phyloP scores from a whole-genome alignment of 306 rosid species.

The Senna tora region DNA sequence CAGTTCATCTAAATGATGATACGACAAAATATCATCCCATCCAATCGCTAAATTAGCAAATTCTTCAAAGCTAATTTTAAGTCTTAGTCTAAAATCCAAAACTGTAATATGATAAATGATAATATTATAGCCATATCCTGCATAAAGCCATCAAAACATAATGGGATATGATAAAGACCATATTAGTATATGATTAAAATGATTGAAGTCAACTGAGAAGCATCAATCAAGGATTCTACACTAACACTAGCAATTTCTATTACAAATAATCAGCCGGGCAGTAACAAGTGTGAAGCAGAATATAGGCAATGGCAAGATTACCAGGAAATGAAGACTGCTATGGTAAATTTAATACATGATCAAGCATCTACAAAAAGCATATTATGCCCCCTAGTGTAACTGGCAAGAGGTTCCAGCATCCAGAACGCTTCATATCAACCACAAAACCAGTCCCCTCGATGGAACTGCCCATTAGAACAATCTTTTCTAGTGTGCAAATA shows the following conservation, averaged over 20 bases:
- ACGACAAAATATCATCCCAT: not conserved
- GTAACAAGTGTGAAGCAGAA: constrained; percentile 31
- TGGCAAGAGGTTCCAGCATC: constrained; percentile 27
- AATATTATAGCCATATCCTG: not conserved
- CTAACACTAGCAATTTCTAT: constrained; percentile 31
- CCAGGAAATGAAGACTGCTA: constrained; percentile 15
- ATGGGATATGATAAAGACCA: constrained; percentile 9
- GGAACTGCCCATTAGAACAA: constrained; percentile 20
- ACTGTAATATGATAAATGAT: constrained; percentile 3
- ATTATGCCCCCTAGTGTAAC: constrained; percentile 26
- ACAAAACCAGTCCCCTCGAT: constrained; percentile 2
- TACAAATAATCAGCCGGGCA: constrained; percentile 36
- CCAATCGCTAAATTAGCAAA: not conserved
- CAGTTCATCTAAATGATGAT: not conserved
- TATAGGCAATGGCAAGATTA: constrained; percentile 26
- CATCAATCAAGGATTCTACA: constrained; percentile 15
- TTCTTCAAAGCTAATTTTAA: not conserved
- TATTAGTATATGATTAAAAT: constrained; percentile 29
- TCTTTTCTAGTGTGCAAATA: constrained; percentile 66
- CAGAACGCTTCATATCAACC: constrained; percentile 29
- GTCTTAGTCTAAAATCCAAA: not conserved
- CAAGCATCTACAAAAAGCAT: constrained; percentile 28
- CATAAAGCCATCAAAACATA: constrained; percentile 3
- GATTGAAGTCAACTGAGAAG: constrained; percentile 23
- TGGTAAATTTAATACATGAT: constrained; percentile 39